These are phyloP conservation scores for Colletotrichum eleusines DNA, from an alignment of 2,329 filamentous ascomycete genomes.

Conservation along the genomic window DNA sequence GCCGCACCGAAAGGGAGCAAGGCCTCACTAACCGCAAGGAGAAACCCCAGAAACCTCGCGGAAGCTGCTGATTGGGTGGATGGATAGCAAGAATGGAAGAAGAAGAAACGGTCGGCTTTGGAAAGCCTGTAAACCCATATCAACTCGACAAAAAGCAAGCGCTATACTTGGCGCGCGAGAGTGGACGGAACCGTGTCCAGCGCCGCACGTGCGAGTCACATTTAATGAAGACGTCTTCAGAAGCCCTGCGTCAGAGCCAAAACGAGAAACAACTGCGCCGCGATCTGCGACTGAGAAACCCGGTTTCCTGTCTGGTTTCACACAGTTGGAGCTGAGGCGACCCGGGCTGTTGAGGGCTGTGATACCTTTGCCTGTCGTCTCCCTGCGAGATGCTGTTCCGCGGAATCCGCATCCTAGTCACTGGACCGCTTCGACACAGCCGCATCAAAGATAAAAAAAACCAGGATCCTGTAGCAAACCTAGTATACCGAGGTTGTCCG, in stretches of 20 bases:
- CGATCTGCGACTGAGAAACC: not conserved
- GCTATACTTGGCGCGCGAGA: not conserved
- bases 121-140: slow-evolving; percentile 20
- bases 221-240: slow-evolving; percentile 33
- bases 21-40: slow-evolving; percentile 3
- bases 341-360: not conserved
- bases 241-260: slow-evolving; percentile 32
- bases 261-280: slow-evolving; percentile 1
- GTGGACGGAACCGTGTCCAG: not conserved
- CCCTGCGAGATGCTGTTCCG: not conserved
- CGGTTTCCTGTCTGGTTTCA: slow-evolving; percentile 1
- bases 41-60: not conserved
- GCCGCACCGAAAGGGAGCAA: slow-evolving; percentile 23
- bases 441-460: not conserved
- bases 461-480: too few relatives aligned
- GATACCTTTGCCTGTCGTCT: slow-evolving; percentile 2
- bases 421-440: not conserved
- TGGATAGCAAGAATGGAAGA: not conserved
- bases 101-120: slow-evolving; percentile 21
- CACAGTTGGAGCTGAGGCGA: slow-evolving; percentile 7
- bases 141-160: slow-evolving; percentile 35
- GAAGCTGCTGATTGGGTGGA: slow-evolving; percentile 15
- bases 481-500: too few relatives aligned
- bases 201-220: slow-evolving; percentile 35
- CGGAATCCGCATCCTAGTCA: not conserved